phyloP scores from a whole-genome alignment of 2,329 filamentous ascomycete species.

The Pseudopyrenochaeta lycopersici region DNA sequence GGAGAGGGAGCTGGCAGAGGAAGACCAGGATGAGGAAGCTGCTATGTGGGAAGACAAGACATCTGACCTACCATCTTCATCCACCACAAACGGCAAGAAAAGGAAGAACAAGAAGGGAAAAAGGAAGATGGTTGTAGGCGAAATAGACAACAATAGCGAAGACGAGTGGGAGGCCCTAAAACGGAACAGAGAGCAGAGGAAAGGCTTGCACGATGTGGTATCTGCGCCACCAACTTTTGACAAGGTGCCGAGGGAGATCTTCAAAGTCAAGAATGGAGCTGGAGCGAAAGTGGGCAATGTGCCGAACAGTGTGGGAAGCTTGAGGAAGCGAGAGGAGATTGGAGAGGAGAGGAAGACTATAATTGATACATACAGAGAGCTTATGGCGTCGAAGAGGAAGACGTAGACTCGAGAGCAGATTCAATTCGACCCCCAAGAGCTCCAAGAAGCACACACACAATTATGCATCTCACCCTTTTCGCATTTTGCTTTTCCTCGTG shows the following conservation, averaged over 20 bases:
- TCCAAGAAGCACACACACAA: background rate
- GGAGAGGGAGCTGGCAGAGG: constrained; percentile 73
- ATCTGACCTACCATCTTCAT: constrained; percentile 63
- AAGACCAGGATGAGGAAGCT: constrained; percentile 69
- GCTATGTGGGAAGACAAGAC: constrained; percentile 71
- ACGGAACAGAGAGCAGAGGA: constrained; percentile 63
- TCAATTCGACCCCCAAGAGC: background rate
- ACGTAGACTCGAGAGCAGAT: background rate
- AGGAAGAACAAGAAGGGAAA: constrained; percentile 60
- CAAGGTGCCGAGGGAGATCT: constrained; percentile 68
- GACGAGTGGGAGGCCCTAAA: constrained; percentile 83
- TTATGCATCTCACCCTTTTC: too few relatives aligned
- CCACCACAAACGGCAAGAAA: constrained; percentile 59
- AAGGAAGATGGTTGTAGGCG: constrained; percentile 60
- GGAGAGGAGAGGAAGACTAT: constrained; percentile 73
- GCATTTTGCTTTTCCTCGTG: too few relatives aligned
- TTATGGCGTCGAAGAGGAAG: constrained; percentile 63
- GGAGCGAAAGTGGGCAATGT: constrained; percentile 74
- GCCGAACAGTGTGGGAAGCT: constrained; percentile 73
- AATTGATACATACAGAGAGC: constrained; percentile 75
- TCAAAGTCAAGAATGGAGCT: constrained; percentile 71
- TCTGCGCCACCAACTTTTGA: constrained; percentile 79
- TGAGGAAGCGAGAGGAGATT: constrained; percentile 77
- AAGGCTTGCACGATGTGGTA: constrained; percentile 67
- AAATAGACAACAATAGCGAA: constrained; percentile 65